These are phyloP conservation scores for Fomitopsis schrenkii DNA, from an alignment of 1,284 basidiomycete species.

Conservation along the genomic window DNA sequence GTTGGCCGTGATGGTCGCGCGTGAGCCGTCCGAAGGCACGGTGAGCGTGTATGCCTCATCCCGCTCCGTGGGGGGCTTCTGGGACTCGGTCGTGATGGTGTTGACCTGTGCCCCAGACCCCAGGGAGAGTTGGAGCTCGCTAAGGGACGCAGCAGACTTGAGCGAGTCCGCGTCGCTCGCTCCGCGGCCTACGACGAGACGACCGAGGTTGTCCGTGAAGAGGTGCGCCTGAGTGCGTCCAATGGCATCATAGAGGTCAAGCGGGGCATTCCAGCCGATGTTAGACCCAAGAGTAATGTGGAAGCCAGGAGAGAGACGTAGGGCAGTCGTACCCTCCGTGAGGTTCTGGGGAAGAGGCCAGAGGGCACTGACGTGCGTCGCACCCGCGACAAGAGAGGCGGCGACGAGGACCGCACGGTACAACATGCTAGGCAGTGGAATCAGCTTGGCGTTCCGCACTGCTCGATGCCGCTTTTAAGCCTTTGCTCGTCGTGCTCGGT, in stretches of 20 bases:
- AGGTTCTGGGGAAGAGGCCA: conserved; percentile 64
- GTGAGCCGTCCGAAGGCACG: conserved; percentile 56
- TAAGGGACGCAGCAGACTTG: conserved; percentile 23
- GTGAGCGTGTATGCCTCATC: conserved; percentile 66
- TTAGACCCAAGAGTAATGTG: conserved; percentile 31
- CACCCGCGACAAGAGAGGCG: conserved; percentile 19
- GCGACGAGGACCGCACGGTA: conserved; percentile 14
- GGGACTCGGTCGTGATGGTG: conserved; percentile 52
- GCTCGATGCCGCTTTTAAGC: neutral
- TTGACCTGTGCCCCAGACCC: conserved; percentile 26
- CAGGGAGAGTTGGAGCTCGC: conserved; percentile 40
- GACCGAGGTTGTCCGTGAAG: conserved; percentile 38
- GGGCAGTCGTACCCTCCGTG: conserved; percentile 42
- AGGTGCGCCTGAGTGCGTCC: conserved; percentile 35
- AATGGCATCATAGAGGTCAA: conserved; percentile 45
- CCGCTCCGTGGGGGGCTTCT: conserved; percentile 46
- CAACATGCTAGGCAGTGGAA: conserved; percentile 15
- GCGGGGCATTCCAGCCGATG: conserved; percentile 30
- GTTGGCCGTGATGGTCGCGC: conserved; percentile 61
- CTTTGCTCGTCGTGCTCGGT: neutral
- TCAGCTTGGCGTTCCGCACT: neutral
- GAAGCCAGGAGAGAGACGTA: conserved; percentile 49
- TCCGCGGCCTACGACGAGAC: conserved; percentile 48
- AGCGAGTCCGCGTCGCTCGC: conserved; percentile 34
- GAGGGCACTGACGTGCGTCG: conserved; percentile 30